Evolutionary conservation across 441 rosid genomes (phyloP).

Genomic region (Adansonia rubrostipa): DNA sequence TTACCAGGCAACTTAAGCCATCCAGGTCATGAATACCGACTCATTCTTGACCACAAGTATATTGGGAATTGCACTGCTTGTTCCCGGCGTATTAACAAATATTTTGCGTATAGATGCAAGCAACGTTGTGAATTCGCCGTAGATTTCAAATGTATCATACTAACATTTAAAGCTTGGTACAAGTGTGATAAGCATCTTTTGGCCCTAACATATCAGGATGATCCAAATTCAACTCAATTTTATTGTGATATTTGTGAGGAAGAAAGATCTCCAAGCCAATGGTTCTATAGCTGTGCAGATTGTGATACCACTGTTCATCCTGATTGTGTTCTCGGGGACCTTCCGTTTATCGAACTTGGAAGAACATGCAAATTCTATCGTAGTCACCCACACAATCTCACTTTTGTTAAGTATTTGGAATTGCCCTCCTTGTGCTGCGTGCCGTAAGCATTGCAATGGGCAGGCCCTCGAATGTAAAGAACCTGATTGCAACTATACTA

Average conservation of each 20-base stretch:
- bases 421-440: background rate
- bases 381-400: background rate
- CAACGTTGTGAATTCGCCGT: background rate
- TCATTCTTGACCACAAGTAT: background rate
- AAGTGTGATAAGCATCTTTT: background rate
- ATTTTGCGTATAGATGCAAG: background rate
- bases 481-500: background rate
- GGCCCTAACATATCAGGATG: background rate
- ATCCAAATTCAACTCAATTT: background rate
- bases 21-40: background rate
- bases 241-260: slow-evolving; percentile 3
- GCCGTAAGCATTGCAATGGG: background rate
- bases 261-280: background rate
- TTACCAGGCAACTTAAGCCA: background rate
- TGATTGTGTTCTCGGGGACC: background rate
- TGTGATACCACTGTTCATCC: slow-evolving; percentile 1
- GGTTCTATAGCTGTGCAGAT: background rate
- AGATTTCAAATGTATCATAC: background rate
- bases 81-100: background rate
- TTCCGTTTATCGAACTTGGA: background rate
- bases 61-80: background rate
- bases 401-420: background rate
- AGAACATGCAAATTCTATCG: background rate
- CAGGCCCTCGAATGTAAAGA: background rate
- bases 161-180: background rate